A percentile compares a stretch with the other conserved stretches of the same genome.
These are phyloP conservation scores for Daldinia bambusicola DNA, from an alignment of 495 filamentous ascomycete species.

Conservation along the genomic window DNA sequence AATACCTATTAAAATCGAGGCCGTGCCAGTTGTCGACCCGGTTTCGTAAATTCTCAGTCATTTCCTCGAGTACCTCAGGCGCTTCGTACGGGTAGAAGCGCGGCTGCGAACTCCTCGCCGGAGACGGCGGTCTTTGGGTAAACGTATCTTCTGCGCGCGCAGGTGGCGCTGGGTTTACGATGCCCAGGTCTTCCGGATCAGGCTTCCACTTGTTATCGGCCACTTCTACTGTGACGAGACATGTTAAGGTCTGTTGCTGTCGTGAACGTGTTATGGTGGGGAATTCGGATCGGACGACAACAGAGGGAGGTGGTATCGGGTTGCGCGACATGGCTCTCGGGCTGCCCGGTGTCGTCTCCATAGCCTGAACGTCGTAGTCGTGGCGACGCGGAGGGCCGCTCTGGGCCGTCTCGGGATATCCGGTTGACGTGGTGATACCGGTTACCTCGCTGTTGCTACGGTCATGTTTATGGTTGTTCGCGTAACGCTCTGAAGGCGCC, in stretches of 20 bases:
- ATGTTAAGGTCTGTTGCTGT: slow-evolving; percentile 94
- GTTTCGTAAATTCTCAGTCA: slow-evolving; percentile 84
- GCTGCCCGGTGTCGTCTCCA: slow-evolving; percentile 86
- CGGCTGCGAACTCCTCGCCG: slow-evolving; percentile 58
- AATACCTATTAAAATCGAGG: slow-evolving; percentile 87
- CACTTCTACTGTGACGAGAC: slow-evolving; percentile 93
- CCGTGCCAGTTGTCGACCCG: slow-evolving; percentile 99
- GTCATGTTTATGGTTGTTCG: slow-evolving; percentile 72
- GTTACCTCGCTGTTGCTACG: slow-evolving; percentile 77
- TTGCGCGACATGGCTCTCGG: slow-evolving; percentile 81
- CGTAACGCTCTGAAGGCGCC: slow-evolving; percentile 69
- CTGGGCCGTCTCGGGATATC: slow-evolving; percentile 74
- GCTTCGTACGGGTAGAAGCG: slow-evolving; percentile 69
- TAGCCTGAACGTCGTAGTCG: slow-evolving; percentile 95
- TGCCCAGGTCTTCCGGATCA: slow-evolving; percentile 82
- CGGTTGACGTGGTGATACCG: slow-evolving; percentile 75
- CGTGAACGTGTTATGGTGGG: slow-evolving; percentile 91
- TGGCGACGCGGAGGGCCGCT: slow-evolving; percentile 75
- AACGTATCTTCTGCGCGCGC: slow-evolving; percentile 59
- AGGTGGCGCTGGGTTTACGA: slow-evolving; percentile 61
- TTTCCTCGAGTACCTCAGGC: slow-evolving; percentile 77
- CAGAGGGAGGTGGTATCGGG: slow-evolving; percentile 88
- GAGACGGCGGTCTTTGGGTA: slow-evolving; percentile 60
- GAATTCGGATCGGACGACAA: slow-evolving; percentile 95
- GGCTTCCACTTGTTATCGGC: slow-evolving; percentile 91